phyloP scores from a whole-genome alignment of 75 land plant species.

The Cryptomeria japonica region DNA sequence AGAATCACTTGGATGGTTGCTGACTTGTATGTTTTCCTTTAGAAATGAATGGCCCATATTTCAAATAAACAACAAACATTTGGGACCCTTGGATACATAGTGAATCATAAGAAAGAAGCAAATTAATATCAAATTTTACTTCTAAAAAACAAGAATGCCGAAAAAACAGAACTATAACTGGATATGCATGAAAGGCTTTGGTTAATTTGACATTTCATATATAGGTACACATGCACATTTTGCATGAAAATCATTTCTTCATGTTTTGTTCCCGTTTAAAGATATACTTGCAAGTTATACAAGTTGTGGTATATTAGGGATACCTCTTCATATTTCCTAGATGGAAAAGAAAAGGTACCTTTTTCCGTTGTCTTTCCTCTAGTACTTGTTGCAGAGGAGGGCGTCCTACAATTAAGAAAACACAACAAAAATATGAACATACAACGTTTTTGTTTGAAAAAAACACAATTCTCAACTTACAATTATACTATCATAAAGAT shows the following conservation, averaged over 20 bases:
- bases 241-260: not conserved
- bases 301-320: not conserved
- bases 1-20: not conserved
- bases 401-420: slow-evolving; percentile 49
- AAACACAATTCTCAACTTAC: not conserved
- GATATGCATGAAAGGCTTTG: not conserved
- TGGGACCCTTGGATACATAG: no score
- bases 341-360: slow-evolving; percentile 30
- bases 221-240: not conserved
- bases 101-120: not conserved
- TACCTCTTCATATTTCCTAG: not conserved
- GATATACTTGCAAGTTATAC: not conserved
- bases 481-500: not conserved
- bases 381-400: slow-evolving; percentile 68
- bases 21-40: not conserved
- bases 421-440: no score
- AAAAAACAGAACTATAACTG: not conserved
- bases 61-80: not conserved
- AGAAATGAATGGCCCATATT: not conserved
- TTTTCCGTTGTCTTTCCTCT: slow-evolving; percentile 47
- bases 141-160: not conserved
- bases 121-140: not conserved
- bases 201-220: not conserved
- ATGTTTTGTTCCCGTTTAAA: not conserved
- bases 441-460: no score